A percentile compares a stretch with the other conserved stretches of the same genome.
These are phyloP conservation scores for Hansfordia pulvinata DNA, from an alignment of 2,329 filamentous ascomycete species.

Conservation along the genomic window DNA sequence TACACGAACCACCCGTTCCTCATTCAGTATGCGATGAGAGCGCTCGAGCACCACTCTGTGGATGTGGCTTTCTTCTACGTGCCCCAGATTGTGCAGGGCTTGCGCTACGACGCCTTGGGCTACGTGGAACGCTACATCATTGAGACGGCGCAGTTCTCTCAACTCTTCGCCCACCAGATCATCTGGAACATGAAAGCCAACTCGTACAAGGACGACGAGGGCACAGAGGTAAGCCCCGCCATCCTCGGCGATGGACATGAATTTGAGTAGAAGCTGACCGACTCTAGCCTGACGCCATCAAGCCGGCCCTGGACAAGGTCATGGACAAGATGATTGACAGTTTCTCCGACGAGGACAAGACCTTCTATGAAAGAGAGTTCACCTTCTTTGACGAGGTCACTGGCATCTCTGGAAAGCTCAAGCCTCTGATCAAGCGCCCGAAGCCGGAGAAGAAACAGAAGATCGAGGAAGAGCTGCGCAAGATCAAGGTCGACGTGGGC, in stretches of 20 bases:
- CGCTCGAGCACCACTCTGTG: constrained; percentile 86
- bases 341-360: constrained; percentile 66
- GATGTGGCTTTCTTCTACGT: constrained; percentile 99
- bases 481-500: constrained; percentile 92
- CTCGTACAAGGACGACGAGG: constrained; percentile 93
- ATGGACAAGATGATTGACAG: constrained; percentile 71
- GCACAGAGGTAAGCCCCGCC: constrained; percentile 50
- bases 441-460: constrained; percentile 98
- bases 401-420: constrained; percentile 85
- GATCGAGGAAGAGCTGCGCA: constrained; percentile 94
- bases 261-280: constrained; percentile 9
- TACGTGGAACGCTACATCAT: constrained; percentile 96
- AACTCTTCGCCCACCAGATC: constrained; percentile 95
- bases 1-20: constrained; percentile 88
- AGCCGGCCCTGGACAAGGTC: constrained; percentile 84
- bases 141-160: constrained; percentile 95
- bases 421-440: constrained; percentile 78
- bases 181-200: constrained; percentile 99
- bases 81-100: constrained; percentile 89
- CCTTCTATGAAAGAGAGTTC: constrained; percentile 91
- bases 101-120: constrained; percentile 83
- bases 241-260: neutral
- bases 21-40: constrained; percentile 92
- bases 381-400: constrained; percentile 98
- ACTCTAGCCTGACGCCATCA: constrained; percentile 68